Evolutionary conservation across 2,329 filamentous ascomycete species (phyloP).

Genomic region (Xylariaceae sp.): DNA sequence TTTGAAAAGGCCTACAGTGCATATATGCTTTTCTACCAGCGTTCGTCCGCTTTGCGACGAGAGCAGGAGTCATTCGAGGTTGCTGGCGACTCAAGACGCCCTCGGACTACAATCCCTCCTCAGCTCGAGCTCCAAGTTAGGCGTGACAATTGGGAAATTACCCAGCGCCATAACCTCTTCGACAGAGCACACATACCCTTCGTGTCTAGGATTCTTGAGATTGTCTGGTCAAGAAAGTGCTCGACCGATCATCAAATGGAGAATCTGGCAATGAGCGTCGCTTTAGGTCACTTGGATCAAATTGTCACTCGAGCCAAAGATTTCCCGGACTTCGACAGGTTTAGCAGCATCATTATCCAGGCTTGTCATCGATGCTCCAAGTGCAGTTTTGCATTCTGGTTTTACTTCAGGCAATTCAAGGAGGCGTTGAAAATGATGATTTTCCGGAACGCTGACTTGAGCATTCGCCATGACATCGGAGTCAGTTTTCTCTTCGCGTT

Average conservation of each 20-base stretch:
- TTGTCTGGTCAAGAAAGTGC: slow-evolving; percentile 52
- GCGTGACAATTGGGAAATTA: slow-evolving; percentile 68
- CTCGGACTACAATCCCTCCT: slow-evolving; percentile 45
- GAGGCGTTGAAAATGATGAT: slow-evolving; percentile 63
- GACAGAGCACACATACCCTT: slow-evolving; percentile 70
- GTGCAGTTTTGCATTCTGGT: slow-evolving; percentile 58
- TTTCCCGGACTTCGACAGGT: slow-evolving; percentile 57
- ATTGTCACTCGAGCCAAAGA: slow-evolving; percentile 72
- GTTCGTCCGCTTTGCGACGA: slow-evolving; percentile 62
- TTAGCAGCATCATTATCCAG: slow-evolving; percentile 48
- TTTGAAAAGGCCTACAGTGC: slow-evolving; percentile 78
- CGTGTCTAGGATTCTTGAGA: slow-evolving; percentile 59
- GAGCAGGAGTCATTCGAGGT: slow-evolving; percentile 48
- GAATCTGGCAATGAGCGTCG: slow-evolving; percentile 51
- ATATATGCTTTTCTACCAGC: slow-evolving; percentile 97
- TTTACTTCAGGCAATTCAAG: slow-evolving; percentile 57
- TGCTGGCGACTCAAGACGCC: slow-evolving; percentile 35
- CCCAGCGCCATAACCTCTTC: slow-evolving; percentile 76
- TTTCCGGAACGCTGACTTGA: slow-evolving; percentile 55
- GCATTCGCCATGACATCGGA: slow-evolving; percentile 53
- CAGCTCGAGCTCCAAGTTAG: slow-evolving; percentile 59
- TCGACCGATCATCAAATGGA: slow-evolving; percentile 47
- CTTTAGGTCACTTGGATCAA: slow-evolving; percentile 69
- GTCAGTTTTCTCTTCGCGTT: slow-evolving; percentile 53
- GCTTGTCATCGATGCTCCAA: slow-evolving; percentile 49